A percentile compares a stretch with the other conserved stretches of the same genome.
These are phyloP conservation scores for Pseudogymnoascus sp. DNA, from an alignment of 2,329 filamentous ascomycete genomes.

Conservation along the genomic window DNA sequence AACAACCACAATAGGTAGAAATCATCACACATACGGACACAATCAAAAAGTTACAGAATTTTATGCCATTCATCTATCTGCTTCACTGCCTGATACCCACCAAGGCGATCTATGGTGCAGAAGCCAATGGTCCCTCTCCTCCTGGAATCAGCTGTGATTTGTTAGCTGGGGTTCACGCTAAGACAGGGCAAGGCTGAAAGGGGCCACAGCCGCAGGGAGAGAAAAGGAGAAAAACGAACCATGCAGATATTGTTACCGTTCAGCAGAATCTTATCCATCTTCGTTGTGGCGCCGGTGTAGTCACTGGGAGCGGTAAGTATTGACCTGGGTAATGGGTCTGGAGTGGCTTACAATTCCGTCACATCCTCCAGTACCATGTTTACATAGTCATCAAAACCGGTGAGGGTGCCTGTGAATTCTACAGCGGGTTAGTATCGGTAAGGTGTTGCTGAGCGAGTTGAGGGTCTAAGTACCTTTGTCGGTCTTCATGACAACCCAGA, in stretches of 20 bases:
- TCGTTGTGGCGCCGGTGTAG: constrained; percentile 78
- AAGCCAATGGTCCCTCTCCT: constrained; percentile 6
- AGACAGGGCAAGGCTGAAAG: not conserved
- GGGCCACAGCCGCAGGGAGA: not conserved
- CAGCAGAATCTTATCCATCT: constrained; percentile 86
- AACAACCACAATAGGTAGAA: not conserved
- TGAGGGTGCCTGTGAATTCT: constrained; percentile 93
- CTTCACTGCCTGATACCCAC: not conserved
- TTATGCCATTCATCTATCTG: not conserved
- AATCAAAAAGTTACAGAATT: not conserved
- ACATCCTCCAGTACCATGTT: constrained; percentile 99
- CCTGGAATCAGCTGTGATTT: constrained; percentile 1
- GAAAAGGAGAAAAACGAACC: constrained; percentile 45
- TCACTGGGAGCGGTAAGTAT: constrained; percentile 69
- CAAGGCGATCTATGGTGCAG: not conserved
- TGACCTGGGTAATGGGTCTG: constrained; percentile 54
- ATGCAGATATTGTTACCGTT: constrained; percentile 99
- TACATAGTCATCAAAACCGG: constrained; percentile 98
- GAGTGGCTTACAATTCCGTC: constrained; percentile 71
- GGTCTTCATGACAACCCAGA: constrained; percentile 99
- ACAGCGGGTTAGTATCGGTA: constrained; percentile 14
- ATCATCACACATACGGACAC: not conserved
- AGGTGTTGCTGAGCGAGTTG: not conserved
- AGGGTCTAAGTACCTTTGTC: constrained; percentile 68
- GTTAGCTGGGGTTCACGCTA: not conserved